Evolutionary conservation across 2,329 filamentous ascomycete species (phyloP), one percentile per base, ranked within the genome.

Genomic region (Dichotomopilus funicola): DNA sequence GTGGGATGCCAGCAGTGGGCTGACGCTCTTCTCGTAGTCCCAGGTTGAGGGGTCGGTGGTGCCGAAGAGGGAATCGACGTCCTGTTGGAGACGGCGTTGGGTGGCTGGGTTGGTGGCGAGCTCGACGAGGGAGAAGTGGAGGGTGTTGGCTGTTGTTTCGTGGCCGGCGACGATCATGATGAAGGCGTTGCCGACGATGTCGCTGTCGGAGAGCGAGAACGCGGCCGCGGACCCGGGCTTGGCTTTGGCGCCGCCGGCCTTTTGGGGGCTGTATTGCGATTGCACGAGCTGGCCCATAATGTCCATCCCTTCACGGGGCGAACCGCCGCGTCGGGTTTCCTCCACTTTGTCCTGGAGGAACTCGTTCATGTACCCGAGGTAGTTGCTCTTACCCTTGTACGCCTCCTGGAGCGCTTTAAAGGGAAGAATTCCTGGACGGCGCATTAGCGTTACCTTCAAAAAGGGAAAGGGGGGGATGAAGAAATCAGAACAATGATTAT

Each of bases 71-170:
- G 73, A 71, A 66, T 90, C 84, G 33, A 94, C 71, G 58, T 91
- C 88, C 45, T 76, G 72, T 63, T 92, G 88, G 3, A 92, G 70
- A 6, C 75, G 75, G 31, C 80, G 77, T 65, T 94, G 89, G 1
- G 79, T 79, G 1, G 73, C 70, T 5, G 82, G 82, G 63, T 85
- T 78, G 63, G 82, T 79, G 11, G 88, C 88, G 5, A 92, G 78
- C 62, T 83, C 78, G 38, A 89, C 67, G 4, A 91, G 70, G 2
- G 83, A 77, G 66, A 88, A 91, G 70, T 91, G 86, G 41, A 91
- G 75, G 4, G 81, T 79, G 68, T 88, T 89, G 48, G 88, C 88
- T 1, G 87, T 87, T 1, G 88, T 91, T 70, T 94, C 89, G 69
- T 94, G 88, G 10, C 89, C 89, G 0, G 89, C 88, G 1, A 91